A percentile compares a stretch with the other conserved stretches of the same genome.
phyloP scores from a whole-genome alignment of 2,329 filamentous ascomycete genomes.

The Talaromyces verruculosus region DNA sequence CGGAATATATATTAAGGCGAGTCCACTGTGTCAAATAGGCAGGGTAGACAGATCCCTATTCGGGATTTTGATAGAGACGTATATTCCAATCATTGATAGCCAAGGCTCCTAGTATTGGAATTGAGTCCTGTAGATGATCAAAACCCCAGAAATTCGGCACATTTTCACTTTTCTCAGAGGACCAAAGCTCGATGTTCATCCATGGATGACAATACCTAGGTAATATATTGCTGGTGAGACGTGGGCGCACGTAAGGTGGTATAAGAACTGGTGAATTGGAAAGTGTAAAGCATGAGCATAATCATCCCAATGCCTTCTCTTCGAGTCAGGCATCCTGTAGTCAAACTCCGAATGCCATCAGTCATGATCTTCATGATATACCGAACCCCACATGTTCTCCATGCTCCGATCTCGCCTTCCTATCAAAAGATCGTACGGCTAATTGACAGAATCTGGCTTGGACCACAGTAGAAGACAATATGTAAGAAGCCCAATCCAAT shows the following conservation, averaged over 20 bases:
- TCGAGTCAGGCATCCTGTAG: neutral
- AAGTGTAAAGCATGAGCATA: neutral
- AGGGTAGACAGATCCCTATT: neutral
- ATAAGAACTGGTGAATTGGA: neutral
- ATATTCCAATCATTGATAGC: neutral
- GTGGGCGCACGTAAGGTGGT: neutral
- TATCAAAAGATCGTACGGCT: neutral
- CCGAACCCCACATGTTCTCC: slow-evolving; percentile 13
- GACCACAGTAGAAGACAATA: neutral
- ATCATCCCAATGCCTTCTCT: neutral
- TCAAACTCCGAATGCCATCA: neutral
- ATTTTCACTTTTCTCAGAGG: neutral
- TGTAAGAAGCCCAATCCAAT: neutral
- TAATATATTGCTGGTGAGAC: neutral
- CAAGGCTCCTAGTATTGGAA: neutral
- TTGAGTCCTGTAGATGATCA: neutral
- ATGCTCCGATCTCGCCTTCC: neutral
- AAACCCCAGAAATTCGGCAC: neutral
- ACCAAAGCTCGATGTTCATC: neutral
- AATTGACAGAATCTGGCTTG: neutral
- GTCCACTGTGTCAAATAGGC: neutral
- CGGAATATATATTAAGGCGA: neutral
- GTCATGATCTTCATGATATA: neutral
- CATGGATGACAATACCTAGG: neutral
- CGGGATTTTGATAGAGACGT: neutral